These are phyloP conservation scores for Corymbia calophylla DNA, from an alignment of 441 rosid species.

Conservation along the genomic window DNA sequence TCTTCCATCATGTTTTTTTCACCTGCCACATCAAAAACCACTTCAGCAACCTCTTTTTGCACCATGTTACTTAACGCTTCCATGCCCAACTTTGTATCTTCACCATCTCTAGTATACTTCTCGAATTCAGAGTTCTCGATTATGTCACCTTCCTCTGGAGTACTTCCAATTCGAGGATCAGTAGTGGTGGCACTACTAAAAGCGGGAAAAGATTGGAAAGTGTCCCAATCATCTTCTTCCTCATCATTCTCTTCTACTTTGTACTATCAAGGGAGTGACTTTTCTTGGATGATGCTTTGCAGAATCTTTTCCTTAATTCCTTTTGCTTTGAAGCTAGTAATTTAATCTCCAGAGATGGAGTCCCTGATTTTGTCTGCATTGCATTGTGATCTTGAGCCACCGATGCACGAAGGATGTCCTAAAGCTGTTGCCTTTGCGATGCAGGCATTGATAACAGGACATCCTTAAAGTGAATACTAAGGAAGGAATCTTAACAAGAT, in stretches of 20 bases:
- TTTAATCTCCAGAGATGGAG: conserved; percentile 66
- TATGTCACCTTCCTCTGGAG: conserved; percentile 21
- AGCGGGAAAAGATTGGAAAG: conserved; percentile 93
- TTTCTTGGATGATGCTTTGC: conserved; percentile 16
- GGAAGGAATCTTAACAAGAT: conserved; percentile 81
- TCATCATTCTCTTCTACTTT: conserved; percentile 34
- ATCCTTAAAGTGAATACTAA: conserved; percentile 73
- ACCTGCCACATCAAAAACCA: background rate
- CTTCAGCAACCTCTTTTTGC: background rate
- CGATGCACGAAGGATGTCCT: conserved; percentile 83
- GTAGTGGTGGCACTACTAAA: conserved; percentile 27
- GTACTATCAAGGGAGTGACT: conserved; percentile 5
- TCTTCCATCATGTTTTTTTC: background rate
- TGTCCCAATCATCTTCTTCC: conserved; percentile 95
- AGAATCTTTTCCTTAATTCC: conserved; percentile 18
- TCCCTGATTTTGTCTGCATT: conserved; percentile 29
- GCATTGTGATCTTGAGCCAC: conserved; percentile 49
- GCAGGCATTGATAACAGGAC: conserved; percentile 73
- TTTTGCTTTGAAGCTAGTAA: conserved; percentile 44
- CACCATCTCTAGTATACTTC: background rate
- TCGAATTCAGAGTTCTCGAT: conserved; percentile 20
- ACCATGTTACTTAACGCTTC: background rate
- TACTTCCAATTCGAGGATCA: conserved; percentile 25
- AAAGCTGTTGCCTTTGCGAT: conserved; percentile 73
- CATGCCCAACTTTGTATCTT: conserved; percentile 3